Base-by-base conservation (phyloP, 257 asterid genomes). In the Fraxinus americana region DNA sequence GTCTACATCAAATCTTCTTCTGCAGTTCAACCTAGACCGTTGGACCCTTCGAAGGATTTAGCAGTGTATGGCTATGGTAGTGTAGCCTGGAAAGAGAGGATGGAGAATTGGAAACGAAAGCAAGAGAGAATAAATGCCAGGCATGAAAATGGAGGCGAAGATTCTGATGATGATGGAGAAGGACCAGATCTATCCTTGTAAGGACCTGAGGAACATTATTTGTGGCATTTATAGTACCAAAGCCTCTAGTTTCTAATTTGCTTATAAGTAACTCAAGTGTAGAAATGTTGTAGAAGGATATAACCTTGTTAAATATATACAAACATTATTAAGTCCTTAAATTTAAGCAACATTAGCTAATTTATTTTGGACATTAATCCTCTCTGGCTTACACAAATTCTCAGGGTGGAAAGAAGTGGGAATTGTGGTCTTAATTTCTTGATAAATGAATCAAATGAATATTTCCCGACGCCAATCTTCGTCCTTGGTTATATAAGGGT, bases 1-100 rank as follows among this genome's bases (percentile, higher is more conserved):
- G 16, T 63, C 16, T 3, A 0, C 34, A 3, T 63, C 9, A 12
- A 63, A 10, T 25, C 27, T 63, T 63, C 17, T 63, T 63, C 30
- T 68, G 75, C 50, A 80, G 84, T 19, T 39, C 54, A 36, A 57
- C 79, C 77, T 27, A 79, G 79, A 65, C 71, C 86, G 6, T 45
- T 83, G 75, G 86, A 83, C 74, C 82, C 84, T 23, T 76, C 84
- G n/a, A 83, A 80, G 78, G 84, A 83, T 43, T 72, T 83, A 23
- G 73, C 82, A 32, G 78, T 79, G 36, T 79, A 83, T 25, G 86
- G 86, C 13, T 83, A 83, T 54, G 86, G 86, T 16, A 83, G 83
- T 48, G 61, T 83, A 35, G 83, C 86, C 4, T 83, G 86, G 86
- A 83, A 83, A 78, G 86, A 83, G 76, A 79, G 81, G 52, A 71